Base-by-base conservation (phyloP, 345 rosid genomes). In the Salix dunnii region DNA sequence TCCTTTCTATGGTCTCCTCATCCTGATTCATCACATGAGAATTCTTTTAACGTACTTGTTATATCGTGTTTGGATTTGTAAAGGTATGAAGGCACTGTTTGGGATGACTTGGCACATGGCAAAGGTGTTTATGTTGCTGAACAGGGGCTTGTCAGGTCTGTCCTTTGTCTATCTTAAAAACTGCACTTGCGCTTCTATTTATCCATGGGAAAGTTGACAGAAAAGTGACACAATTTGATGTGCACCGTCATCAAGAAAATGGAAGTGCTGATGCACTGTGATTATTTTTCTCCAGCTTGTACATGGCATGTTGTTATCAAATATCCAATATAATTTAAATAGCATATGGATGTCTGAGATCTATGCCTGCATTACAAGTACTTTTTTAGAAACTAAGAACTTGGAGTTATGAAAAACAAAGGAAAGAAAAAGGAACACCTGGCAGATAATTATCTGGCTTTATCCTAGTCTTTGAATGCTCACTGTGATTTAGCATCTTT, bases 91-190 rank as follows among this genome's bases (percentile, higher is more conserved):
- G 98, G 98, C 53, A 91, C 97, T 20, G 87, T 94, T 33, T 94
- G 97, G 97, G 97, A 94, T 91, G 97, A 92, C 81, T 78, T 88
- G 88, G 98, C 98, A 85, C 94, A 89, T 78, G 98, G 97, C 7
- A 94, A 92, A 86, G 98, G 98, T 84, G 98, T 94, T 78, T 92
- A 91, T 68, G 83, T 89, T 46, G 97, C 94, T 60, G 97, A 91
- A 75, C 67, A 87, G 69, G 97, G 95, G 43, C 89, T 90, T 31
- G 92, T 94, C 80, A 94, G 97, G 97, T 92, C 75, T 83, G 79
- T 74, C 9, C 46, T 14, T 62, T 23, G 68, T 62, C 33, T 30
- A 16, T 78, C 28, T 38, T 46, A 18, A 68, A 38, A 33, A 11
- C 40, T 30, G 23, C 61, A 20, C 17, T 58, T 16, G 14, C 67